A percentile compares a stretch with the other conserved stretches of the same genome.
phyloP scores from a whole-genome alignment of 1,284 basidiomycete genomes.

The Cryptococcus sp. region DNA sequence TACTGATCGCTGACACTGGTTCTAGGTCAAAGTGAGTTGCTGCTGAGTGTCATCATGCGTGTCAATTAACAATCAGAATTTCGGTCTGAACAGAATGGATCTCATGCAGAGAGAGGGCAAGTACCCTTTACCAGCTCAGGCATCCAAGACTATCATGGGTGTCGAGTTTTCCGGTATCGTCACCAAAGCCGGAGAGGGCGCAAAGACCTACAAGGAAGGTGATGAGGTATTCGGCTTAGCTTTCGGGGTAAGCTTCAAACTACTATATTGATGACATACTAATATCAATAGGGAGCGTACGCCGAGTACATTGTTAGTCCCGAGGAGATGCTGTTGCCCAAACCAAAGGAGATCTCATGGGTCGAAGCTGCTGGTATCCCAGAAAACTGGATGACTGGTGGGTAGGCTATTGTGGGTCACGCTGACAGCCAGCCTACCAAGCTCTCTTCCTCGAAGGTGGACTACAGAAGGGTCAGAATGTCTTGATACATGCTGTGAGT shows the following conservation, averaged over 20 bases:
- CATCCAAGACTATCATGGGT: conserved; percentile 69
- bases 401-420: conserved; percentile 19
- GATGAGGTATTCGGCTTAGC: conserved; percentile 85
- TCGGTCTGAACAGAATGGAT: conserved; percentile 87
- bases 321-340: conserved; percentile 65
- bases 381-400: conserved; percentile 80
- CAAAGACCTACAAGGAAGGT: conserved; percentile 60
- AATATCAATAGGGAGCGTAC: conserved; percentile 68
- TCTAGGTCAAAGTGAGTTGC: conserved; percentile 28
- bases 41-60: not conserved
- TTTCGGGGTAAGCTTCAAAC: conserved; percentile 54
- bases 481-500: conserved; percentile 75
- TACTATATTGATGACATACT: conserved; percentile 1
- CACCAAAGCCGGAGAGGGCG: conserved; percentile 57
- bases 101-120: conserved; percentile 65
- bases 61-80: conserved; percentile 50
- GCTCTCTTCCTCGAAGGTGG: conserved; percentile 68
- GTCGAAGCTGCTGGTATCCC: conserved; percentile 78
- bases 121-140: conserved; percentile 74
- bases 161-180: conserved; percentile 85
- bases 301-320: conserved; percentile 77
- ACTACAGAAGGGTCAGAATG: conserved; percentile 65
- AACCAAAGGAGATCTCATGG: conserved; percentile 73
- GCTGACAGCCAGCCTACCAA: conserved; percentile 62
- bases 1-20: not conserved